Evolutionary conservation across 163 green algal genomes (phyloP), one percentile per base, ranked within the genome.

Genomic region (Chlorella variabilis): DNA sequence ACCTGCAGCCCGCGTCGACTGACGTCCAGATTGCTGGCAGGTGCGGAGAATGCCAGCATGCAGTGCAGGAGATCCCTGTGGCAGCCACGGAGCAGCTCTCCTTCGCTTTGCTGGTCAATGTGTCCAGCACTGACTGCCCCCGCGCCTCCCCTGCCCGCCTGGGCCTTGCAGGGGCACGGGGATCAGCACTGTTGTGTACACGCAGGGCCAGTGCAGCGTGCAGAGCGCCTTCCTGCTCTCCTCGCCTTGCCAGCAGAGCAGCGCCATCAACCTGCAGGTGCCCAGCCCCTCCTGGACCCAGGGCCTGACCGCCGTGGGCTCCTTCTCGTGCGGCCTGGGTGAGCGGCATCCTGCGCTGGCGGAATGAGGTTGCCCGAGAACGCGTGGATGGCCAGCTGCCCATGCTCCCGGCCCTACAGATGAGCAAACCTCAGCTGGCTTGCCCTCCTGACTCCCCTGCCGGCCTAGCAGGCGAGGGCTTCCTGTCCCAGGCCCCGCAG

Each of bases 191-290:
- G 38, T 85, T 1, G 18, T 63, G 42, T 85, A 81, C 80, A 67
- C 18, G n/a, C 80, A 85, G 38, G 80, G 80, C 20, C 36, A 58
- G 38, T 85, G 80, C 62, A 42, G 27, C 5, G 48, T 85, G 27
- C 42, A 80, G 33, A 41, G 54, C 42, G 27, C 41, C 59, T 80
- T 67, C 42, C 61, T 77, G 39, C 61, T 76, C 29, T 34, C 48
- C 48, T 73, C 71, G 4, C 66, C 77, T 51, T 83, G 77, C 66
- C 49, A 78, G 66, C 77, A 82, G 75, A 38, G 7, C 5, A 15
- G 31, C 23, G 31, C 17, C 61, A 81, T 81, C 59, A 59, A 20
- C 27, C 42, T n/a, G 41, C 29, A 54, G n/a, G 20, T 75, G 27
- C 67, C 67, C 67, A 41, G 8, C 27, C 67, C 67, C n/a, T 20